These are phyloP conservation scores for Adenanthera pavonina DNA, from an alignment of 306 rosid genomes.

Conservation along the genomic window DNA sequence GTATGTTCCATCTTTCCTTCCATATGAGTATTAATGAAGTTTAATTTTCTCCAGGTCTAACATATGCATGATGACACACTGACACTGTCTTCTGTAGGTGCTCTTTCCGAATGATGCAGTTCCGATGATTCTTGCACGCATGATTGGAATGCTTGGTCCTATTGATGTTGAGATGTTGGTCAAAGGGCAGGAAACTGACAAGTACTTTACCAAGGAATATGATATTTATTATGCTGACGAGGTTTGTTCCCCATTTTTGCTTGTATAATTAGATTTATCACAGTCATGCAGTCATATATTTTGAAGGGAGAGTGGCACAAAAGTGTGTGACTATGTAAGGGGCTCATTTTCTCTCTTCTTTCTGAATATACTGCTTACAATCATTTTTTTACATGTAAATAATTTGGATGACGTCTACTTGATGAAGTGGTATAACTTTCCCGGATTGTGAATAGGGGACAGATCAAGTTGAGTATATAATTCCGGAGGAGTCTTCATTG, in stretches of 20 bases:
- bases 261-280: too few species aligned
- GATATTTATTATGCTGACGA: conserved; percentile 81
- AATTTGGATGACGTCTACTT: not conserved
- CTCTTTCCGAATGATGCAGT: conserved; percentile 85
- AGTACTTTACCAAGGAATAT: conserved; percentile 87
- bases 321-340: too few species aligned
- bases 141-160: conserved; percentile 88
- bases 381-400: not conserved
- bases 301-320: too few species aligned
- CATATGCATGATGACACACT: not conserved
- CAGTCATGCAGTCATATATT: too few species aligned
- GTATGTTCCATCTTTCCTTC: conserved; percentile 55
- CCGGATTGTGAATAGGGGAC: conserved; percentile 65
- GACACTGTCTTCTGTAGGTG: conserved; percentile 61
- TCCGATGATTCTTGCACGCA: conserved; percentile 81
- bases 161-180: conserved; percentile 84
- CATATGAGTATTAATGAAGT: conserved; percentile 17
- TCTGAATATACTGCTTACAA: not conserved
- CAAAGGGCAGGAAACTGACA: conserved; percentile 83
- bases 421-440: not conserved
- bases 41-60: conserved; percentile 15
- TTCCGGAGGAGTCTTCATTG: conserved; percentile 79
- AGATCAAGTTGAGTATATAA: conserved; percentile 79
- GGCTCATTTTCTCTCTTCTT: not conserved
- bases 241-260: conserved; percentile 61